Base-by-base conservation (phyloP, 2,329 filamentous ascomycete species). In the Exophiala oligosperma region DNA sequence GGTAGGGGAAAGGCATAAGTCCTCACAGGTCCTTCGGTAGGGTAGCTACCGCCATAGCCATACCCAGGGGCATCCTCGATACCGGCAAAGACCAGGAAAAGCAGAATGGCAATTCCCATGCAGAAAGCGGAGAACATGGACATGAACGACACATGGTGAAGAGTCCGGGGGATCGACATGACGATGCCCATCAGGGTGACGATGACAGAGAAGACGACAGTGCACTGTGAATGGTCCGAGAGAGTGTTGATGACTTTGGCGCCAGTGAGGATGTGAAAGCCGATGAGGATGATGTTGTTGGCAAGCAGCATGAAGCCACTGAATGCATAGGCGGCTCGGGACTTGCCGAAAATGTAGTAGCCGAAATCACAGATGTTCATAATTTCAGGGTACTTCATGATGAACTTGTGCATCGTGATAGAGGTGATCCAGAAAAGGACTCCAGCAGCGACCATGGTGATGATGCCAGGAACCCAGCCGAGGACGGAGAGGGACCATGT, bases 331-430 rank as follows among this genome's bases (percentile, higher is more conserved):
- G 78, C 77, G 51, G 75, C 61, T 17, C 69, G 70, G 59, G 70
- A 75, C 58, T 75, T 73, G 23, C 77, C 77, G 59, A 77, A 80
- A 24, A 70, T 69, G 58, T 78, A 74, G 66, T 79, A 81, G 47
- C 74, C 78, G 52, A 80, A 80, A 54, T 60, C 57, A 50, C 78
- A 80, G 60, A 81, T 80, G 64, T 81, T 75, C 52, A 64, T 75
- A 66, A 81, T 80, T 37, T 79, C 74, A 9, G 78, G 78, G 55
- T 80, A 61, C 60, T 79, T 79, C 78, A 81, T 80, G 69, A 81
- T 80, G 66, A 72, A 81, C 54, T 76, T 76, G 69, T 79, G 76
- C 77, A 81, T 80, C 21, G 78, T 80, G 29, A 80, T 74, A 9
- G 75, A 78, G 9, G 78, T 81, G 55, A 79, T 75, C 74, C 74